phyloP scores from a whole-genome alignment of 768 basidiomycete species.

The Dentipellis sp. region DNA sequence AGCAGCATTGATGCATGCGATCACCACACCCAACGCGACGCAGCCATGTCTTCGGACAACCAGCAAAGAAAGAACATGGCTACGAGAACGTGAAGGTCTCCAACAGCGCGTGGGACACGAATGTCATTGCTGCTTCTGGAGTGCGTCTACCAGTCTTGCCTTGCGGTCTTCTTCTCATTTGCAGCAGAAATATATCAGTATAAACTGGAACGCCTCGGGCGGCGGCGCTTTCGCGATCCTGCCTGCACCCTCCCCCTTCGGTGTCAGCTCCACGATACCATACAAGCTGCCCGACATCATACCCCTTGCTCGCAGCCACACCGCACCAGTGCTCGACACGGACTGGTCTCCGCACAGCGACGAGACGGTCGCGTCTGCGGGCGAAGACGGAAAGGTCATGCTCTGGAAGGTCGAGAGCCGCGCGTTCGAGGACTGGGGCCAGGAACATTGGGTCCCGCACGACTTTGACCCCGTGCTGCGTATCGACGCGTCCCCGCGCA shows the following conservation, averaged over 20 bases:
- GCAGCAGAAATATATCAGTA: slow-evolving; percentile 54
- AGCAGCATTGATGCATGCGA: not conserved
- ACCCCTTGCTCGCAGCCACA: slow-evolving; percentile 84
- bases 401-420: slow-evolving; percentile 76
- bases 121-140: slow-evolving; percentile 77
- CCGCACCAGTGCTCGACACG: slow-evolving; percentile 84
- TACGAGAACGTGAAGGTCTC: slow-evolving; percentile 82
- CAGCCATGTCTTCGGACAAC: slow-evolving; percentile 89
- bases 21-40: not conserved
- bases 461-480: slow-evolving; percentile 83
- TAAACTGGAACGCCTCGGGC: slow-evolving; percentile 92
- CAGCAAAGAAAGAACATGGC: slow-evolving; percentile 75
- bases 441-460: slow-evolving; percentile 69
- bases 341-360: slow-evolving; percentile 97
- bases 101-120: slow-evolving; percentile 94
- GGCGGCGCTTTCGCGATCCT: slow-evolving; percentile 94
- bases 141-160: slow-evolving; percentile 32
- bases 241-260: slow-evolving; percentile 72
- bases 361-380: slow-evolving; percentile 79
- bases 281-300: slow-evolving; percentile 86
- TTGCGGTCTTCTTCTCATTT: not conserved
- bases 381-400: slow-evolving; percentile 90
- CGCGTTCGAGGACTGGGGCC: slow-evolving; percentile 77
- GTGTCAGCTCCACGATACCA: slow-evolving; percentile 43
- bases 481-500: slow-evolving; percentile 73